Conservation (phyloP, 495 filamentous ascomycete genomes). For the Penicillium atrosanguineum region DNA sequence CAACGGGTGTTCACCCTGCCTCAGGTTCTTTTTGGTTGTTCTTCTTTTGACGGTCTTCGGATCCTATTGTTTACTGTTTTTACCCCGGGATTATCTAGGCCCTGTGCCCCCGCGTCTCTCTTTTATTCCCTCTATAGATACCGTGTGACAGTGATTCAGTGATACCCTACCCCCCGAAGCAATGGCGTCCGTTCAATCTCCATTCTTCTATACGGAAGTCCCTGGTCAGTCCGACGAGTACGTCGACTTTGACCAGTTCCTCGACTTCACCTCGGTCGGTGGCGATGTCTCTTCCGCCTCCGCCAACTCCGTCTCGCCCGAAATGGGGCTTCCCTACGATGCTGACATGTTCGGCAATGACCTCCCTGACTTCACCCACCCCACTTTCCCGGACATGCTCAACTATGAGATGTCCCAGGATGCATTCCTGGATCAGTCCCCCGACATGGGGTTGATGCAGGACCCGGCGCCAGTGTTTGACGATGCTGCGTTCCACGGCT, state of each 20-base stretch:
- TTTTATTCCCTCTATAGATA: no score
- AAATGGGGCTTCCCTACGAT: conserved; percentile 30
- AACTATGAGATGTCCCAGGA: conserved; percentile 22
- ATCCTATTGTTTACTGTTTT: not conserved
- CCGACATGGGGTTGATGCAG: conserved; percentile 22
- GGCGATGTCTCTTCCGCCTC: conserved; percentile 33
- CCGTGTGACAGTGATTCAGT: conserved; percentile 10
- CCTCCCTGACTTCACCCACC: conserved; percentile 18
- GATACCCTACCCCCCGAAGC: conserved; percentile 7
- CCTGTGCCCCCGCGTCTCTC: conserved; percentile 8
- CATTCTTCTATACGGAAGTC: conserved; percentile 20
- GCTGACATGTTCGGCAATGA: conserved; percentile 23
- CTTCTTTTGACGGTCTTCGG: conserved; percentile 5
- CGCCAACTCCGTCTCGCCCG: conserved; percentile 35
- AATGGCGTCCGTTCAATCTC: conserved; percentile 27
- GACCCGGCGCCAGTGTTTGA: conserved; percentile 28
- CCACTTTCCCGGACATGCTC: conserved; percentile 29
- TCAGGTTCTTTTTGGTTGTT: conserved; percentile 18
- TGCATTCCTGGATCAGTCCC: conserved; percentile 18
- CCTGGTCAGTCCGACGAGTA: conserved; percentile 24
- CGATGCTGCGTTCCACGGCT: conserved; percentile 22
- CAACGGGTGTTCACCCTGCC: conserved; percentile 13
- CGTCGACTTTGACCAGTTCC: conserved; percentile 39
- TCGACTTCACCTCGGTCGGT: conserved; percentile 34
- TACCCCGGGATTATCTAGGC: conserved; percentile 3